Evolutionary conservation across 768 basidiomycete genomes (phyloP).

Genomic region (Glaciozyma martinii): DNA sequence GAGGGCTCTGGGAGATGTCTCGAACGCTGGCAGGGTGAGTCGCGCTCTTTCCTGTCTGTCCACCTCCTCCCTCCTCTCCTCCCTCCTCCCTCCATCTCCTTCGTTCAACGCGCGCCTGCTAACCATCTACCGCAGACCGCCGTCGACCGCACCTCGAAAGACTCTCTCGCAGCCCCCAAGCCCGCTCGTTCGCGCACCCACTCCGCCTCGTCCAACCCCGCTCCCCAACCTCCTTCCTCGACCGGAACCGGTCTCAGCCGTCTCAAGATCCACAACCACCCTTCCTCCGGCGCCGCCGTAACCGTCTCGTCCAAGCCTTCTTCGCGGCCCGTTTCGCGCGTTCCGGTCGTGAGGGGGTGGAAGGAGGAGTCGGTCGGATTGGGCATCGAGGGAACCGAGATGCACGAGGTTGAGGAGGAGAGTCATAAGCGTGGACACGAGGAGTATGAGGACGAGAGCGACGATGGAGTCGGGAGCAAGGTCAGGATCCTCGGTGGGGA

Average conservation of each 20-base stretch:
- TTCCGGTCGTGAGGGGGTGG: slow-evolving; percentile 1
- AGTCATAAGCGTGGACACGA: slow-evolving; percentile 23
- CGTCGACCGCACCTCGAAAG: slow-evolving; percentile 18
- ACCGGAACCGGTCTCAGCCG: slow-evolving; percentile 23
- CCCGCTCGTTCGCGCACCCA: slow-evolving; percentile 22
- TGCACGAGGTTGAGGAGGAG: slow-evolving; percentile 8
- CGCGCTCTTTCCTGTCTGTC: background rate
- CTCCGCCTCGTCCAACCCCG: slow-evolving; percentile 8
- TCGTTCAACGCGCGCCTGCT: background rate
- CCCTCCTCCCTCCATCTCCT: background rate
- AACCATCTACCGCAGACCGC: background rate
- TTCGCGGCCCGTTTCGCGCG: background rate
- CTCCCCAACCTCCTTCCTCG: slow-evolving; percentile 22
- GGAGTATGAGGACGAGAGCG: background rate
- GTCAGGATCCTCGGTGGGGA: slow-evolving; percentile 21
- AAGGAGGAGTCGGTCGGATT: background rate
- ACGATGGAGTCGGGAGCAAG: slow-evolving; percentile 9
- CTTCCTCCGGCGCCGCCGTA: background rate
- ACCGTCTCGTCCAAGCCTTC: background rate
- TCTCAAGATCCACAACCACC: slow-evolving; percentile 13
- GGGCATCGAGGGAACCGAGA: background rate
- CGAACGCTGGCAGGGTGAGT: slow-evolving; percentile 17
- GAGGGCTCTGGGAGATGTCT: slow-evolving; percentile 20
- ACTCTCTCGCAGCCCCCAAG: slow-evolving; percentile 10
- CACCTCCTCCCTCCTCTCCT: background rate